Conservation (phyloP, 2,329 filamentous ascomycete species). For the Didymella pinodella region DNA sequence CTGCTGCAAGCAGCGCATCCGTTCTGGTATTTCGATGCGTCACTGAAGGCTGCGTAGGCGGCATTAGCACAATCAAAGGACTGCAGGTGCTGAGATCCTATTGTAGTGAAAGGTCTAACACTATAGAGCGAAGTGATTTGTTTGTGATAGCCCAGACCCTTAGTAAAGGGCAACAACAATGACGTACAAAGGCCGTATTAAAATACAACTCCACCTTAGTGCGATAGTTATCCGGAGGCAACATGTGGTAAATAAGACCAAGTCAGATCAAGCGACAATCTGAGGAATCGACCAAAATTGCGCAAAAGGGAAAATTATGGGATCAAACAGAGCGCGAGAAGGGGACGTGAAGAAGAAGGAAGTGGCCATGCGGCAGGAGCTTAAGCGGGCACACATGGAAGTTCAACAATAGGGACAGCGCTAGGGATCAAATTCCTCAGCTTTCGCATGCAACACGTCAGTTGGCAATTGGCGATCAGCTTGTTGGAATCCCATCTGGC, state of each 20-base stretch:
- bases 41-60: constrained; percentile 36
- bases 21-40: constrained; percentile 23
- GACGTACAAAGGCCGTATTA: background rate
- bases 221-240: background rate
- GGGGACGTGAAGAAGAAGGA: constrained; percentile 6
- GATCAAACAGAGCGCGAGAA: background rate
- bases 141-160: background rate
- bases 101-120: constrained; percentile 21
- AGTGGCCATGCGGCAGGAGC: background rate
- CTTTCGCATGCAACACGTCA: constrained; percentile 20
- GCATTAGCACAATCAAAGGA: constrained; percentile 42
- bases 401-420: constrained; percentile 11
- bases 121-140: background rate
- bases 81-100: constrained; percentile 30
- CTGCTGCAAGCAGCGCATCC: constrained; percentile 36
- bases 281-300: background rate
- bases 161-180: background rate
- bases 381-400: constrained; percentile 8
- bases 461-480: constrained; percentile 15
- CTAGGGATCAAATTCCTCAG: constrained; percentile 20
- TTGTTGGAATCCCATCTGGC: background rate
- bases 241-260: background rate
- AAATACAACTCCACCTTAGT: background rate
- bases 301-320: background rate
- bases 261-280: no score